These are phyloP conservation scores for Phaeophleospora eucalypticola DNA, from an alignment of 2,329 filamentous ascomycete species.

Conservation along the genomic window DNA sequence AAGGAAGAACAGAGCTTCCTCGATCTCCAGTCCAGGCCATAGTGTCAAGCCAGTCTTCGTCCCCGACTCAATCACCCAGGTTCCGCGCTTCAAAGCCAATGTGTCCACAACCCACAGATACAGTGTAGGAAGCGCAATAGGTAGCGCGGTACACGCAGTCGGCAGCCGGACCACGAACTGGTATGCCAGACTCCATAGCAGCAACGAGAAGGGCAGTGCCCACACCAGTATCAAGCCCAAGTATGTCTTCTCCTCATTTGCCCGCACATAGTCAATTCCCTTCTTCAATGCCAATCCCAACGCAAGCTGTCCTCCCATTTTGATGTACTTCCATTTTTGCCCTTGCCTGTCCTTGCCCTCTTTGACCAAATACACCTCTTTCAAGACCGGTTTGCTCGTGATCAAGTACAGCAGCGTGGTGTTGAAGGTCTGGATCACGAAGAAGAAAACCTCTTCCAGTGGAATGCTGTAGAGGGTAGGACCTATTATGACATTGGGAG, in stretches of 20 bases:
- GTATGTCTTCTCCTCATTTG: constrained; percentile 56
- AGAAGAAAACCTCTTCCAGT: constrained; percentile 71
- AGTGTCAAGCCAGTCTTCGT: constrained; percentile 63
- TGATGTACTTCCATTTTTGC: constrained; percentile 39
- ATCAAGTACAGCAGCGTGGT: constrained; percentile 65
- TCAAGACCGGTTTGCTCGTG: constrained; percentile 59
- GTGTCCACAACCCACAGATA: constrained; percentile 73
- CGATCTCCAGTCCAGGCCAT: constrained; percentile 64
- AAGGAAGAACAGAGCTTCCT: constrained; percentile 72
- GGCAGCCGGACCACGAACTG: constrained; percentile 62
- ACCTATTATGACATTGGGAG: constrained; percentile 60
- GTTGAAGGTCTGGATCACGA: constrained; percentile 71
- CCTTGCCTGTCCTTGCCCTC: constrained; percentile 30
- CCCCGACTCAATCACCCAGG: constrained; percentile 65
- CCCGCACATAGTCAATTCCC: constrained; percentile 46
- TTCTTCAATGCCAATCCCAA: constrained; percentile 44
- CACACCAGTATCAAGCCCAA: constrained; percentile 66
- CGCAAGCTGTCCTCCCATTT: constrained; percentile 48
- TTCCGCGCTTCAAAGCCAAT: constrained; percentile 61
- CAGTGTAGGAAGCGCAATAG: constrained; percentile 60
- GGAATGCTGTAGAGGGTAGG: constrained; percentile 62
- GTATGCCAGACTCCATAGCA: constrained; percentile 61
- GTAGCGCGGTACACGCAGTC: constrained; percentile 52
- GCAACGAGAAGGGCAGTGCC: constrained; percentile 62
- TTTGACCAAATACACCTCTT: constrained; percentile 50